Percentiles rank a stretch among this genome's conserved stretches.
Evolutionary conservation across 2,329 filamentous ascomycete species (phyloP).

Genomic region (Aspergillus candidus): DNA sequence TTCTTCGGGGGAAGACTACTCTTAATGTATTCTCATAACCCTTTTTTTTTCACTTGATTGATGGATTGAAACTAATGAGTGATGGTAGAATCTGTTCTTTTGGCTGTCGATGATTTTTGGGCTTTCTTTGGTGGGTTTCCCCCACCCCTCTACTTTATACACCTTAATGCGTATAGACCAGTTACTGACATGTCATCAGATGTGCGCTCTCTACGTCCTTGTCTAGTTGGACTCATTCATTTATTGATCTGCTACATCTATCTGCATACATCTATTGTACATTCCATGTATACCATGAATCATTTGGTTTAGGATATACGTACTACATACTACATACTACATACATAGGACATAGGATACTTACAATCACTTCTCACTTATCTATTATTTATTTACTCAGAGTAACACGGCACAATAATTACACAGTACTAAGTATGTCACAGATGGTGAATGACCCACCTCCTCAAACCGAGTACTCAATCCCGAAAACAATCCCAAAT

Average conservation of each 20-base stretch:
- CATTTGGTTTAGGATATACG: not conserved
- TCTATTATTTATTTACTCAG: too few relatives aligned
- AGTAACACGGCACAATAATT: too few relatives aligned
- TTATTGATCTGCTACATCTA: not conserved
- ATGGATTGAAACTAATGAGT: conserved; percentile 1
- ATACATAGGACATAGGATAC: too few relatives aligned
- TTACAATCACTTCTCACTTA: not conserved
- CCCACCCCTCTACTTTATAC: not conserved
- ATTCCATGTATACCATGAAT: too few relatives aligned
- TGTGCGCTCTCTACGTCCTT: conserved; percentile 57
- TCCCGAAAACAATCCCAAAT: too few relatives aligned
- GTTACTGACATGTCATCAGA: conserved; percentile 31
- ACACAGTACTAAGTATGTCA: too few relatives aligned
- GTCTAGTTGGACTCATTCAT: conserved; percentile 29
- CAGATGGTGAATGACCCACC: too few relatives aligned
- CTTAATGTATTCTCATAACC: conserved; percentile 53
- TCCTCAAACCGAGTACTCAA: too few relatives aligned
- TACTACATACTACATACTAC: not conserved
- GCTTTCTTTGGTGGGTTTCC: conserved; percentile 68
- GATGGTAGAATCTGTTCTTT: conserved; percentile 65
- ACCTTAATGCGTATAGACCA: not conserved
- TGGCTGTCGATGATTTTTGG: conserved; percentile 91
- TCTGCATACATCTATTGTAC: too few relatives aligned
- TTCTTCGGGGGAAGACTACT: conserved; percentile 66
- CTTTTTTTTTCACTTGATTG: not conserved